Base-by-base conservation (phyloP, 805 yeast species). In the Kluyveromyces dobzhanskii region DNA sequence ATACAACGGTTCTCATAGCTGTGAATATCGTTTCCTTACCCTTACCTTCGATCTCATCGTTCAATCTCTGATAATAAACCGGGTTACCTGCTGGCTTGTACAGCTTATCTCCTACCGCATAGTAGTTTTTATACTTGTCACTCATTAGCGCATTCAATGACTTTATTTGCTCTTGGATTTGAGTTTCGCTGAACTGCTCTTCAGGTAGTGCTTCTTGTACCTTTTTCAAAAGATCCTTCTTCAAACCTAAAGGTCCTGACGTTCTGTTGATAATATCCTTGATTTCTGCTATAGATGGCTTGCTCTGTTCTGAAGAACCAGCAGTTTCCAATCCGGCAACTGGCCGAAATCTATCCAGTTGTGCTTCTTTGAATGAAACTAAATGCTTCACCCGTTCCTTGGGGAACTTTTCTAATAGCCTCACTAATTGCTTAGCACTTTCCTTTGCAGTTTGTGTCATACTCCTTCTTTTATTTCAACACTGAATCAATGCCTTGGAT, bases 51-150 rank as follows among this genome's bases (percentile, higher is more conserved):
- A 87, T 71, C 56, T 85, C 94, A 19, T 71, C 68, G 61, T 80
- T 48, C 38, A 87, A 67, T 52, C 92, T 71, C 30, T 69, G 73
- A 53, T 87, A 87, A 55, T 87, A 87, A 34, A 70, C 59, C 2
- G 94, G 86, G 59, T 85, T 84, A 2, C 95, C 95, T 51, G 80
- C 78, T n/a, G 97, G 97, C 48, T 61, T 68, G 51, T 75, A 61
- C 47, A 87, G 61, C 54, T 81, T 81, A 32, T 76, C 81, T 40
- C 78, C 78, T 26, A 78, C 70, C 44, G 71, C 66, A 56, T 83
- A 84, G 52, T 76, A 76, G 42, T 73, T 71, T 50, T 67, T 70
- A 66, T 78, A 78, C 51, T 78, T 78, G 54, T 78, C 79, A 40
- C 69, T 71, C 41, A 70, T 69, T 42, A 81, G 59, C 46, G 71